These are phyloP conservation scores for Camelina laxa DNA, from an alignment of 345 rosid genomes.

Conservation along the genomic window DNA sequence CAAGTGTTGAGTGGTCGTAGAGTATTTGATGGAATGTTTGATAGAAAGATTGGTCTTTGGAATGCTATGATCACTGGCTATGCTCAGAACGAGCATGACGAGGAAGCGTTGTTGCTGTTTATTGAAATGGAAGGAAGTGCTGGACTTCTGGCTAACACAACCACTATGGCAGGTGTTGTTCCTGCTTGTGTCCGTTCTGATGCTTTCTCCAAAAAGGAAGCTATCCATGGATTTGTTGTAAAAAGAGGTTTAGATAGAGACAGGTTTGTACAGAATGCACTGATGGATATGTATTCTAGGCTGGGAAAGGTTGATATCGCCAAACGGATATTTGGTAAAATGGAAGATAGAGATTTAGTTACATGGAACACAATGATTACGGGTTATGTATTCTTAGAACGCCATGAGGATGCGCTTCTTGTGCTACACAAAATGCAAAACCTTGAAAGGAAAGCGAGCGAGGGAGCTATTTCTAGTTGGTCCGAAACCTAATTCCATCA, in stretches of 20 bases:
- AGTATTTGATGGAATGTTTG: slow-evolving; percentile 60
- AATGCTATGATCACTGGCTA: slow-evolving; percentile 94
- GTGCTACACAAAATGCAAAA: slow-evolving; percentile 71
- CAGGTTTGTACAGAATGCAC: slow-evolving; percentile 81
- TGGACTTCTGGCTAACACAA: slow-evolving; percentile 71
- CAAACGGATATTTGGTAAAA: slow-evolving; percentile 56
- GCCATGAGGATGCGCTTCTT: slow-evolving; percentile 62
- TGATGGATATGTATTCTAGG: slow-evolving; percentile 86
- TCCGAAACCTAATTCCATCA: slow-evolving; percentile 74
- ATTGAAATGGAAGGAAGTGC: slow-evolving; percentile 67
- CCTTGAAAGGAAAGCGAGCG: slow-evolving; percentile 32
- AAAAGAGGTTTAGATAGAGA: slow-evolving; percentile 69
- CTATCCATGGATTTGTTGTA: slow-evolving; percentile 71
- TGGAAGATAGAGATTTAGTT: slow-evolving; percentile 73
- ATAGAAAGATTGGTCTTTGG: slow-evolving; percentile 67
- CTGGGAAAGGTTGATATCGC: slow-evolving; percentile 67
- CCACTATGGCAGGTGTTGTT: slow-evolving; percentile 78
- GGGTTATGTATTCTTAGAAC: slow-evolving; percentile 65
- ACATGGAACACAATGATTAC: slow-evolving; percentile 92
- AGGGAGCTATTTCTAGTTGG: slow-evolving; percentile 36
- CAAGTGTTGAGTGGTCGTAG: slow-evolving; percentile 62
- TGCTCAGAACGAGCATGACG: slow-evolving; percentile 71
- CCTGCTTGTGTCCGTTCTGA: slow-evolving; percentile 66
- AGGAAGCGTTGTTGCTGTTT: slow-evolving; percentile 71
- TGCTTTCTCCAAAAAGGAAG: slow-evolving; percentile 64